Percentiles rank a stretch among this genome's conserved stretches.
phyloP scores from a whole-genome alignment of 768 basidiomycete species.

The Gymnopilus dilepis region DNA sequence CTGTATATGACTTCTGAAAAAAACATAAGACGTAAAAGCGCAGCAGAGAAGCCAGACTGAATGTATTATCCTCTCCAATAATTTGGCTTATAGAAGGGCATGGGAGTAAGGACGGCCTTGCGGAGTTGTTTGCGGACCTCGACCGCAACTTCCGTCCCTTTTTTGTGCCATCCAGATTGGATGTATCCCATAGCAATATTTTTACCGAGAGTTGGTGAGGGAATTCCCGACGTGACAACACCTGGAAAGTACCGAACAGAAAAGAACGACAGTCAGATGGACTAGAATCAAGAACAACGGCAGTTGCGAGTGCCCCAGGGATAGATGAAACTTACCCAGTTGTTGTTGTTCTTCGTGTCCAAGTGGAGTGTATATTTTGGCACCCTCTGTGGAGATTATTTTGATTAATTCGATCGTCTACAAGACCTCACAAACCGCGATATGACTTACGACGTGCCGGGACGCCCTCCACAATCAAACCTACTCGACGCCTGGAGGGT shows the following conservation, averaged over 20 bases:
- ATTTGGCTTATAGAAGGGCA: constrained; percentile 88
- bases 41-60: neutral
- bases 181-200: constrained; percentile 97
- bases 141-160: constrained; percentile 83
- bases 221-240: constrained; percentile 91
- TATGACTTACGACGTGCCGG: constrained; percentile 80
- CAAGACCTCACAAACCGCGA: constrained; percentile 19
- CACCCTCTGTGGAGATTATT: constrained; percentile 62
- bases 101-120: constrained; percentile 72
- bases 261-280: neutral
- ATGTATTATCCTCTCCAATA: constrained; percentile 69
- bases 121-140: constrained; percentile 85
- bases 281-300: constrained; percentile 10
- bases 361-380: constrained; percentile 67
- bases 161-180: constrained; percentile 82
- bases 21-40: neutral
- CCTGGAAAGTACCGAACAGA: constrained; percentile 44
- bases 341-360: constrained; percentile 47
- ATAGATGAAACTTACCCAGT: constrained; percentile 55
- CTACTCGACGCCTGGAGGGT: constrained; percentile 78
- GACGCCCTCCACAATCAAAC: constrained; percentile 80
- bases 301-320: constrained; percentile 9
- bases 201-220: constrained; percentile 85
- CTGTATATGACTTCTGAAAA: neutral
- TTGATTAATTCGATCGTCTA: constrained; percentile 8